Conservation (phyloP, 2,329 filamentous ascomycete genomes). For the Aureobasidium uvarum region DNA sequence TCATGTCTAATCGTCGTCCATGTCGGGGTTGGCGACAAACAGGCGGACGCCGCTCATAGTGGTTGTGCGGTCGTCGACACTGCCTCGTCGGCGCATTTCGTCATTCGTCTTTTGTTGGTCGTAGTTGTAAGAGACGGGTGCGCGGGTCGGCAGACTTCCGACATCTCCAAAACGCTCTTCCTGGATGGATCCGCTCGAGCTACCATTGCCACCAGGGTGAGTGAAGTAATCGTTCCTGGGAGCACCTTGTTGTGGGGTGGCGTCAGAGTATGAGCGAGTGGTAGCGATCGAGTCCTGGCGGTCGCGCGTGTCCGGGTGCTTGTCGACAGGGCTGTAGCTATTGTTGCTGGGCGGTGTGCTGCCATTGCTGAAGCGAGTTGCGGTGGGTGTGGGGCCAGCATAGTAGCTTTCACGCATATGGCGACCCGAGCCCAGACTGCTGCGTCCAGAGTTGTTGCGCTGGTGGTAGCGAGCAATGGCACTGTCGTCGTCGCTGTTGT, state of each 20-base stretch:
- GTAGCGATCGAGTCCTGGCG: slow-evolving; percentile 23
- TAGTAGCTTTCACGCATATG: slow-evolving; percentile 43
- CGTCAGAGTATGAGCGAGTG: slow-evolving; percentile 38
- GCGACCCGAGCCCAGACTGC: slow-evolving; percentile 53
- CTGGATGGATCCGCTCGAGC: slow-evolving; percentile 38
- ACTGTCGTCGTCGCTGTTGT: slow-evolving; percentile 73
- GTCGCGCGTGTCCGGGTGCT: slow-evolving; percentile 4
- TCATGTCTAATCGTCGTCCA: slow-evolving; percentile 30
- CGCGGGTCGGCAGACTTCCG: slow-evolving; percentile 46
- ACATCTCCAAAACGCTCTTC: slow-evolving; percentile 57
- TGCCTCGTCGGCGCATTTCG: slow-evolving; percentile 72
- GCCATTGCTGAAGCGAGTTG: slow-evolving; percentile 48
- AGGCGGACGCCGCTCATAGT: slow-evolving; percentile 68
- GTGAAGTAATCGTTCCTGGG: slow-evolving; percentile 44
- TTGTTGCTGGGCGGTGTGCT: slow-evolving; percentile 53
- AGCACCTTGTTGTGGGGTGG: slow-evolving; percentile 45
- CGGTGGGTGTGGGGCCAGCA: slow-evolving; percentile 22
- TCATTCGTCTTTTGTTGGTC: slow-evolving; percentile 58
- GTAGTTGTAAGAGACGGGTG: slow-evolving; percentile 37
- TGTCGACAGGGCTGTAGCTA: slow-evolving; percentile 41
- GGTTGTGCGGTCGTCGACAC: slow-evolving; percentile 77
- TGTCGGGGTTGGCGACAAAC: slow-evolving; percentile 84
- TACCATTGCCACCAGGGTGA: slow-evolving; percentile 43
- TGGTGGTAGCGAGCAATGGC: slow-evolving; percentile 58
- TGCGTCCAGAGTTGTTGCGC: slow-evolving; percentile 70